Base-by-base conservation (phyloP, 805 yeast species). In the Millerozyma acaciae region DNA sequence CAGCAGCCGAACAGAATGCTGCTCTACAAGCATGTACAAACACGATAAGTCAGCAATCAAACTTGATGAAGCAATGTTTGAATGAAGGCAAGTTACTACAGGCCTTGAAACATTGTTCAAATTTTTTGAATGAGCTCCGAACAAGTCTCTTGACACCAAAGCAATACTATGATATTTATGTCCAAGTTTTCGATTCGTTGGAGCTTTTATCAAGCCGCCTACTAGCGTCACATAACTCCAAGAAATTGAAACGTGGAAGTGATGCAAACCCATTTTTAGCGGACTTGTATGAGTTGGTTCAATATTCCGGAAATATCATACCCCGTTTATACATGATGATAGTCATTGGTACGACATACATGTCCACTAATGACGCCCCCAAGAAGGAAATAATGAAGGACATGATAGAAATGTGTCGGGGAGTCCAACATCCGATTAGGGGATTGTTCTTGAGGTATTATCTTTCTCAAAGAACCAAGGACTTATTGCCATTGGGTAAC, bases 401-500 rank as follows among this genome's bases (percentile, higher is more conserved):
- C 54, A 83, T 93, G 95, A 81, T 90, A 49, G 98, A 93, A 57
- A 93, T 93, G 98, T 82, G 95, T 44, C 75, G 95, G 25, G 98
- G 97, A 10, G 95, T 90, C 2, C 98, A 93, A 58, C 90, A 87
- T 51, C 98, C 98, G 2, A 76, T 87, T 19, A 69, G 96, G 37
- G 98, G 98, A 2, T 64, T 93, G 40, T 93, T 93, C 55, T 63
- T 93, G 48, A 69, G 98, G 30, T 89, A 93, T 62, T 93, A 87
- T 56, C 63, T 93, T 23, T 78, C 88, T 4, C 97, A 90, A 54
- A 68, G 89, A 45, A 82, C 86, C 10, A 83, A 88, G 39, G 80
- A 78, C 50, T 60, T 75, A 42, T 57, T 81, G 37, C 84, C 84
- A 6, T 41, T 66, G 30, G 34, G 47, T 8, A 55, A 43, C 21